Conservation (phyloP, 371 early-diverging fungal species). For the Mortierella sp. region DNA sequence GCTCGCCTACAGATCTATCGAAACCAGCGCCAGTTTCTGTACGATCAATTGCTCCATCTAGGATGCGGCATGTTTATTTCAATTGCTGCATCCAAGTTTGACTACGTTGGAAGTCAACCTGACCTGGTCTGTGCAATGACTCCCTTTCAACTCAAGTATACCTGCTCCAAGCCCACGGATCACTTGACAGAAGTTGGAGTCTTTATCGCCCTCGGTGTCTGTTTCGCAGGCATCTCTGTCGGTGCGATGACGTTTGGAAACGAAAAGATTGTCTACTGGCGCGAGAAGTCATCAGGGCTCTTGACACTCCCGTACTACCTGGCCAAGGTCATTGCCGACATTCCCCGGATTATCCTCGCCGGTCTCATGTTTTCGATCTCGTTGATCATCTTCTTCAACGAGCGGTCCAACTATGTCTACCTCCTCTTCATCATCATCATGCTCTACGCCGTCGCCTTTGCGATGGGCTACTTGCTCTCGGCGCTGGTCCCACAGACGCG, state of each 20-base stretch:
- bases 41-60: slow-evolving; percentile 68
- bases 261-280: slow-evolving; percentile 68
- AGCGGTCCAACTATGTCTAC: slow-evolving; percentile 58
- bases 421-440: slow-evolving; percentile 52
- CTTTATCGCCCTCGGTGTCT: slow-evolving; percentile 59
- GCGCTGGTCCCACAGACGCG: slow-evolving; percentile 53
- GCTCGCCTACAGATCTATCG: slow-evolving; percentile 66
- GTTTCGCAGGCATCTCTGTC: slow-evolving; percentile 61
- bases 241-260: slow-evolving; percentile 64
- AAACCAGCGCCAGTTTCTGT: slow-evolving; percentile 58
- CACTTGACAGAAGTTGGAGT: slow-evolving; percentile 55
- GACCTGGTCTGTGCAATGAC: slow-evolving; percentile 58
- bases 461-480: slow-evolving; percentile 64
- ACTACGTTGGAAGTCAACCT: slow-evolving; percentile 63
- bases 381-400: slow-evolving; percentile 62
- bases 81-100: slow-evolving; percentile 51
- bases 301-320: slow-evolving; percentile 65
- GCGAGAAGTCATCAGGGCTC: slow-evolving; percentile 65
- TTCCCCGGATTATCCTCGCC: slow-evolving; percentile 66
- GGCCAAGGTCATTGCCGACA: slow-evolving; percentile 66
- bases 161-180: slow-evolving; percentile 47
- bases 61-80: slow-evolving; percentile 64
- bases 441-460: slow-evolving; percentile 53
- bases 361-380: slow-evolving; percentile 64
- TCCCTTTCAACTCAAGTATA: slow-evolving; percentile 52